Conservation (phyloP, 108 stramenopile genomes). For the Schizochytrium sp. region DNA sequence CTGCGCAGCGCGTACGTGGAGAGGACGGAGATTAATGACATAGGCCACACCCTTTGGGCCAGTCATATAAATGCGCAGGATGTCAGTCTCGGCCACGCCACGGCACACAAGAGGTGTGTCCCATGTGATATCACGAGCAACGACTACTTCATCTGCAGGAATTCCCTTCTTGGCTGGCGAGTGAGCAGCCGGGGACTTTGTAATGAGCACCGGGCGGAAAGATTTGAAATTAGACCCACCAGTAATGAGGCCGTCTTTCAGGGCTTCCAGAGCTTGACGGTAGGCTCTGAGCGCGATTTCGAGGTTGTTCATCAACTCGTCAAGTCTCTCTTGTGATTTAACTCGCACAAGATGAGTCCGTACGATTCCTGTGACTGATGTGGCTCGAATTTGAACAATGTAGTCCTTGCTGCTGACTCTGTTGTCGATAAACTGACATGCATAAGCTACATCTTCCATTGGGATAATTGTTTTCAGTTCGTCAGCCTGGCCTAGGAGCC, state of each 20-base stretch:
- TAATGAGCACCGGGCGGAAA: constrained; percentile 9
- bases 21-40: not conserved
- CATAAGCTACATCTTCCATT: constrained; percentile 40
- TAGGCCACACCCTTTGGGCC: constrained; percentile 32
- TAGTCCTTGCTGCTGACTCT: not conserved
- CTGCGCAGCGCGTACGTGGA: constrained; percentile 2
- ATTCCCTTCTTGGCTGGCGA: not conserved
- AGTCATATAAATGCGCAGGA: constrained; percentile 12
- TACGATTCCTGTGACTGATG: constrained; percentile 25
- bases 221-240: not conserved
- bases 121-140: not conserved
- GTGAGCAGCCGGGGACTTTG: not conserved
- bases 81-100: constrained; percentile 1
- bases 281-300: constrained; percentile 6
- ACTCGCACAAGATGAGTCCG: constrained; percentile 32
- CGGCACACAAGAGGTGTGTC: not conserved
- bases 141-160: not conserved
- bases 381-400: constrained; percentile 45
- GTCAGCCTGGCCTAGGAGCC: constrained; percentile 15
- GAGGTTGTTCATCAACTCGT: constrained; percentile 23
- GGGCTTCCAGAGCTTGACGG: constrained; percentile 12
- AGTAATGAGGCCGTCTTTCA: constrained; percentile 39
- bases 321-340: constrained; percentile 10
- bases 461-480: constrained; percentile 29
- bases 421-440: constrained; percentile 34